A percentile compares a stretch with the other conserved stretches of the same genome.
Evolutionary conservation across 2,329 filamentous ascomycete genomes (phyloP).

Genomic region (Rhynchosporium secalis): DNA sequence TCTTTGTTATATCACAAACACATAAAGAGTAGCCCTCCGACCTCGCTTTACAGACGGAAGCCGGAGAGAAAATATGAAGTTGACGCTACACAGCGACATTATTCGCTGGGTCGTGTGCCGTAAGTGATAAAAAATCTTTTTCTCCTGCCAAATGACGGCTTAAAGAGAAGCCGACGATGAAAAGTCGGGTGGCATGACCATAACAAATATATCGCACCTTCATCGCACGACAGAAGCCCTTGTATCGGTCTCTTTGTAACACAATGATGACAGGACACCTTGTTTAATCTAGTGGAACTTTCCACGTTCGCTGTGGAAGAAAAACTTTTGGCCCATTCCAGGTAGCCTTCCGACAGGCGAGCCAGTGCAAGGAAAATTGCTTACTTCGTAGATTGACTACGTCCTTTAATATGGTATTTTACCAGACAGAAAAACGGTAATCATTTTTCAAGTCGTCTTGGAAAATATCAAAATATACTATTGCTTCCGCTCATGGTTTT

Average conservation of each 20-base stretch:
- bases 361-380: no score
- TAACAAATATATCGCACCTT: background rate
- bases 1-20: background rate
- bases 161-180: background rate
- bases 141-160: background rate
- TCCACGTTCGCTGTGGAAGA: no score
- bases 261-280: background rate
- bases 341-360: no score
- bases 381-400: no score
- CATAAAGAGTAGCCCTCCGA: background rate
- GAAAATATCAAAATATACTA: no score
- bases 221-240: background rate
- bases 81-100: background rate
- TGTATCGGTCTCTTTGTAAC: background rate
- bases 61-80: background rate
- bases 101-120: background rate
- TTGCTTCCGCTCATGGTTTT: no score
- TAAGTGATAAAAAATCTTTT: background rate
- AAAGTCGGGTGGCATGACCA: background rate
- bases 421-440: no score
- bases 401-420: no score
- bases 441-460: no score
- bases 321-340: no score
- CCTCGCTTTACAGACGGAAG: no score
- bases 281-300: background rate